Evolutionary conservation across 352 stramenopile genomes (phyloP).

Genomic region (Blastocystis sp.): DNA sequence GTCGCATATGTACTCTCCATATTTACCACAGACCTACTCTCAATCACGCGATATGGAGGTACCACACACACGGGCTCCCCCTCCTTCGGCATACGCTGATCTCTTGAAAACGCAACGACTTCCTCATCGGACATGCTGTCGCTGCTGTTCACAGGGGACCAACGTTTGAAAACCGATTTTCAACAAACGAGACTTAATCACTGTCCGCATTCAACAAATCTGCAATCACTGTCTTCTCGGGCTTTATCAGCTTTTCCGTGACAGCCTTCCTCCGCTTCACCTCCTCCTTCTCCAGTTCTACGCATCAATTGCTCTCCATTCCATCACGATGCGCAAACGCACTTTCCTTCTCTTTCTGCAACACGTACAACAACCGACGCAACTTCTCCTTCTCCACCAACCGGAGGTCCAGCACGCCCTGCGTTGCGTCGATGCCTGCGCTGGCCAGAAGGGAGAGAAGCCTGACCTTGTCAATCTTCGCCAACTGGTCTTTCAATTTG

Average conservation of each 20-base stretch:
- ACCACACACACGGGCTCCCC: conserved; percentile 60
- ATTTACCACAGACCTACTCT: conserved; percentile 76
- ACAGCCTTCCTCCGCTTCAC: conserved; percentile 1
- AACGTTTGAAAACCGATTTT: neutral
- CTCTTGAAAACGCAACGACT: conserved; percentile 52
- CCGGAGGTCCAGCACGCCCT: neutral
- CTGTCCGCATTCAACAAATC: neutral
- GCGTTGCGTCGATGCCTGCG: neutral
- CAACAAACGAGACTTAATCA: neutral
- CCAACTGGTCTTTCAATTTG: neutral
- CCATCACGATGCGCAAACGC: neutral
- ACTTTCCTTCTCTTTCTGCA: conserved; percentile 24
- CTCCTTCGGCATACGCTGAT: conserved; percentile 32
- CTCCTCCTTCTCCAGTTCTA: conserved; percentile 14
- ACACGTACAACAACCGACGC: neutral
- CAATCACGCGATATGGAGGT: neutral
- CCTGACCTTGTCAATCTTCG: neutral
- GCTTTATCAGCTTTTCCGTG: conserved; percentile 81
- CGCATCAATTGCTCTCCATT: neutral
- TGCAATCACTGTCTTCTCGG: conserved; percentile 76
- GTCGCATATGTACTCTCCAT: conserved; percentile 80
- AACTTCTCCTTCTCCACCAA: neutral
- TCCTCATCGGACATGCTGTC: conserved; percentile 49
- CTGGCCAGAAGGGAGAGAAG: neutral
- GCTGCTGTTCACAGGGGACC: neutral